Evolutionary conservation across 106 monocot genomes (phyloP).

Genomic region (Phalaenopsis aphrodite): DNA sequence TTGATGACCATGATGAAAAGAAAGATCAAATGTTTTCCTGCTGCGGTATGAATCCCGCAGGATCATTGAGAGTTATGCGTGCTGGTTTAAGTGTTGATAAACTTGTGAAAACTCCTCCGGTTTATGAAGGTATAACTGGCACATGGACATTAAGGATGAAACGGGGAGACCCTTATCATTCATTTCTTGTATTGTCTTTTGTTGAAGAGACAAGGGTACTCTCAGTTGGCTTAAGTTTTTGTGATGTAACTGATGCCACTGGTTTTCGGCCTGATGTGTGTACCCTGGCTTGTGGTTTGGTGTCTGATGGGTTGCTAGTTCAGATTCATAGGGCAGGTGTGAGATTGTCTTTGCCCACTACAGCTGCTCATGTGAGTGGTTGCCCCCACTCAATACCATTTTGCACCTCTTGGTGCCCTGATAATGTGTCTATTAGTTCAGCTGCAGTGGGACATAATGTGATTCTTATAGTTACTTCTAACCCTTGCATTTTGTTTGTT

Average conservation of each 20-base stretch:
- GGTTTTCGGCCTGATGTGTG: conserved; percentile 77
- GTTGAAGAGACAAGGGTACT: conserved; percentile 97
- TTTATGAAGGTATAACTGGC: conserved; percentile 82
- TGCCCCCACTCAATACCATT: conserved; percentile 45
- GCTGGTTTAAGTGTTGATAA: conserved; percentile 81
- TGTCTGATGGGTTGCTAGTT: conserved; percentile 74
- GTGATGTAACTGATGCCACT: conserved; percentile 69
- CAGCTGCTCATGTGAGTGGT: conserved; percentile 55
- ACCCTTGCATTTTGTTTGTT: conserved; percentile 68
- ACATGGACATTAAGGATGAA: conserved; percentile 82
- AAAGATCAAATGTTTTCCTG: conserved; percentile 81
- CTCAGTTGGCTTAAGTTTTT: conserved; percentile 82
- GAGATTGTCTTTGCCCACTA: conserved; percentile 79
- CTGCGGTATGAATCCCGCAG: conserved; percentile 77
- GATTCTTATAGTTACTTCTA: conserved; percentile 74
- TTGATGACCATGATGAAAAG: conserved; percentile 72
- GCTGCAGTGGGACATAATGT: conserved; percentile 78
- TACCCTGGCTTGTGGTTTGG: conserved; percentile 92
- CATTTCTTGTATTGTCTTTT: conserved; percentile 94
- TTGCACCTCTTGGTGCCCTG: conserved; percentile 69
- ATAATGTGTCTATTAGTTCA: conserved; percentile 50
- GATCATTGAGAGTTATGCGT: conserved; percentile 65
- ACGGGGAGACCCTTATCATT: conserved; percentile 61
- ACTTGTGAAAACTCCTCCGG: conserved; percentile 58
- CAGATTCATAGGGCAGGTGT: conserved; percentile 81